These are phyloP conservation scores for Lepidium africanum DNA, from an alignment of 345 rosid genomes.

Conservation along the genomic window DNA sequence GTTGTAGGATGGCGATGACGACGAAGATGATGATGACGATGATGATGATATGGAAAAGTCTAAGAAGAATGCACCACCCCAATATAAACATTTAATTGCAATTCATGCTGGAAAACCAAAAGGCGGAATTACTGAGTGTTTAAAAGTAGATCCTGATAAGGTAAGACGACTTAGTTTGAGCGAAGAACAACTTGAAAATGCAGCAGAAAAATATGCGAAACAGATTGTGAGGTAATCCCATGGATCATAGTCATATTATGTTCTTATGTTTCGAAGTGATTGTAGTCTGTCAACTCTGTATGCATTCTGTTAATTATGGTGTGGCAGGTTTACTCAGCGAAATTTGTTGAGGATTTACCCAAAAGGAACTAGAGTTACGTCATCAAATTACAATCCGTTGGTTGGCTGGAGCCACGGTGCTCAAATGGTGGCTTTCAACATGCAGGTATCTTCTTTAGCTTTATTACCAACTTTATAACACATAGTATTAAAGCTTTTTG, in stretches of 20 bases:
- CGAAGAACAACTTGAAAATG: conserved; percentile 45
- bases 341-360: conserved; percentile 69
- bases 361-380: conserved; percentile 51
- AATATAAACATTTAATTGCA: conserved; percentile 38
- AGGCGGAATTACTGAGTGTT: conserved; percentile 39
- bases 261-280: background rate
- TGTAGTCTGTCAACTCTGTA: background rate
- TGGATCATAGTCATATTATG: background rate
- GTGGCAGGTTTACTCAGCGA: conserved; percentile 53
- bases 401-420: conserved; percentile 83
- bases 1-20: conserved; percentile 38
- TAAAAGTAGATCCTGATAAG: conserved; percentile 44
- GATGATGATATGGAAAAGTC: conserved; percentile 19
- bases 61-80: conserved; percentile 26
- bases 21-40: conserved; percentile 28
- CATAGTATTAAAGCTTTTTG: background rate
- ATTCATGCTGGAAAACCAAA: conserved; percentile 45
- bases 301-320: background rate
- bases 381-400: conserved; percentile 68
- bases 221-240: conserved; percentile 34
- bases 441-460: conserved; percentile 51
- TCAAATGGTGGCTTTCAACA: conserved; percentile 87
- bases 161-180: conserved; percentile 52
- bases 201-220: conserved; percentile 34
- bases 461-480: background rate